A percentile compares a stretch with the other conserved stretches of the same genome.
These are phyloP conservation scores for Friedmanniomyces simplex DNA, from an alignment of 495 filamentous ascomycete genomes.

Conservation along the genomic window DNA sequence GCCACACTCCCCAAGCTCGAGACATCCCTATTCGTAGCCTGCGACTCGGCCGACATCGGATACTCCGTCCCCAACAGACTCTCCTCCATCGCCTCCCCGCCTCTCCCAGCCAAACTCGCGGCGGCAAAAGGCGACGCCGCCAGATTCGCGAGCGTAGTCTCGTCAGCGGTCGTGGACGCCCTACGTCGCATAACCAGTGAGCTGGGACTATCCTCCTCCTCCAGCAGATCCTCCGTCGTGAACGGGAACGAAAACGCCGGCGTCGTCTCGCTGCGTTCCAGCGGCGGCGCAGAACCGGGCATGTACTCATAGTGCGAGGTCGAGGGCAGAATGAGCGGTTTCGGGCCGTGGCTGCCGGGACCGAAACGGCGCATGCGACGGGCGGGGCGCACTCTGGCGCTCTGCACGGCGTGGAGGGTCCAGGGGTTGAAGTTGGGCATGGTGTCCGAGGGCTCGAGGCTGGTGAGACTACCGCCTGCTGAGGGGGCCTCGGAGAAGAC, in stretches of 20 bases:
- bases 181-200: slow-evolving; percentile 5
- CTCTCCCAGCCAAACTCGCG: not conserved
- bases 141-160: slow-evolving; percentile 3
- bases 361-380: slow-evolving; percentile 22
- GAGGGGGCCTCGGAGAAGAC: slow-evolving; percentile 18
- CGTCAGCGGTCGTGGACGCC: slow-evolving; percentile 17
- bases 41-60: slow-evolving; percentile 7
- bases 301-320: slow-evolving; percentile 8
- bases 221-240: not conserved
- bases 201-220: slow-evolving; percentile 9
- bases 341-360: slow-evolving; percentile 15
- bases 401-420: slow-evolving; percentile 8
- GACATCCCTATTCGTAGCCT: slow-evolving; percentile 4
- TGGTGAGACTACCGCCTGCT: slow-evolving; percentile 15
- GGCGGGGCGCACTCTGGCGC: slow-evolving; percentile 2
- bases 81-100: not conserved
- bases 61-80: not conserved
- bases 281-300: slow-evolving; percentile 12
- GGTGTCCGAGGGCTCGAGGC: not conserved
- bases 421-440: slow-evolving; percentile 11
- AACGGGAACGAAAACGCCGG: slow-evolving; percentile 6
- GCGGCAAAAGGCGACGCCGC: slow-evolving; percentile 10
- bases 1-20: slow-evolving; percentile 5
- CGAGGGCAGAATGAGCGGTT: slow-evolving; percentile 18
- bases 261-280: slow-evolving; percentile 13